phyloP scores from a whole-genome alignment of 2,329 filamentous ascomycete genomes.

The Neofusicoccum ribis region DNA sequence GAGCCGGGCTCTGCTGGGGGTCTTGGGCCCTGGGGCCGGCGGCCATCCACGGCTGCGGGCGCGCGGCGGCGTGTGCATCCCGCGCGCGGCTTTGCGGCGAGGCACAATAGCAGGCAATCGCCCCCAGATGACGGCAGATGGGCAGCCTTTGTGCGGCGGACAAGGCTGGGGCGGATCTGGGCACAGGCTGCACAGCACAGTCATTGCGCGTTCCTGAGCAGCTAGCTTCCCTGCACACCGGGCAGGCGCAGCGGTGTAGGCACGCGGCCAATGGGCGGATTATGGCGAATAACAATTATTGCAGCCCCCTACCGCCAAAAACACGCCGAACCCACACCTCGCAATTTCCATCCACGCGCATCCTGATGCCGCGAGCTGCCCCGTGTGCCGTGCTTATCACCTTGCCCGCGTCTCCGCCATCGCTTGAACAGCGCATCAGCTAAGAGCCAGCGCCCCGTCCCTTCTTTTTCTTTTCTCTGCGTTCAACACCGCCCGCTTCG shows the following conservation, averaged over 20 bases:
- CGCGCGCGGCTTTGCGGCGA: background rate
- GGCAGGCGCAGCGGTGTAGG: slow-evolving; percentile 11
- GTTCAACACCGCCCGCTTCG: slow-evolving; percentile 3
- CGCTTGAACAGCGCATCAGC: slow-evolving; percentile 13
- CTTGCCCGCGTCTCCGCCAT: slow-evolving; percentile 6
- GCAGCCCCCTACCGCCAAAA: slow-evolving; percentile 4
- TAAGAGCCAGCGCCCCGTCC: background rate
- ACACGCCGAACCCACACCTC: slow-evolving; percentile 13
- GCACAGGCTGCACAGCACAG: slow-evolving; percentile 5
- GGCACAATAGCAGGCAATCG: background rate
- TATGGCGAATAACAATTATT: slow-evolving; percentile 11
- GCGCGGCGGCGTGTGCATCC: slow-evolving; percentile 10
- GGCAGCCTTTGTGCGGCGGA: slow-evolving; percentile 1
- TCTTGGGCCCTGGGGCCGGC: background rate
- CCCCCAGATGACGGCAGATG: background rate
- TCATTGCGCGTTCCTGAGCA: slow-evolving; percentile 16
- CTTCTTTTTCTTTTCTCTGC: slow-evolving; percentile 3
- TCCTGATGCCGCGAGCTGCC: slow-evolving; percentile 14
- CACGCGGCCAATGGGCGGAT: slow-evolving; percentile 9
- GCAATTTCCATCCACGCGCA: slow-evolving; percentile 15
- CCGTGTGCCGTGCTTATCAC: slow-evolving; percentile 11
- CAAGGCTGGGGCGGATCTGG: background rate
- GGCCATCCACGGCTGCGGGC: background rate
- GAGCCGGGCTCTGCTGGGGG: background rate
- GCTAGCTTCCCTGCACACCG: slow-evolving; percentile 3